Base-by-base conservation (phyloP, 805 yeast genomes). In the Tetrapisispora fleetii region DNA sequence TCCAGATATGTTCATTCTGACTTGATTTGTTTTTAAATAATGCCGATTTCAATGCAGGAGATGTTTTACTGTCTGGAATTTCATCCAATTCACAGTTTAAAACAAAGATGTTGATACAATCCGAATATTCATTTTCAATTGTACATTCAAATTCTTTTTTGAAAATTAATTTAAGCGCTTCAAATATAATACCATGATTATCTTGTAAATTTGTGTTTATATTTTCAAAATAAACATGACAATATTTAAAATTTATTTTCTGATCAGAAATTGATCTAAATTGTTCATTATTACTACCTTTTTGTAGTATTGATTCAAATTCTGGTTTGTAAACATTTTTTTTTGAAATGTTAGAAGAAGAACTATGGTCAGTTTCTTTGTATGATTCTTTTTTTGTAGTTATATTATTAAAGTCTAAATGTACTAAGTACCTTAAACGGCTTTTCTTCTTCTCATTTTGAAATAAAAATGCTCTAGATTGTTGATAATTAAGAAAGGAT, bases 401-500 rank as follows among this genome's bases (percentile, higher is more conserved):
- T 32, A 32, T 6, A 11, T 13, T 13, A 11, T 11, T 14, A 13
- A 14, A 11, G 5, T 45, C 22, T 35, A 14, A 11, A 8, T 19
- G 30, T n/a, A 24, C 14, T 21, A 27, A 14, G 18, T 33, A 28
- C 37, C 21, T 27, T 33, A 36, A 18, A 22, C 38, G 39, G 14
- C 24, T 28, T 22, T 43, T 33, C 40, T 43, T 35, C 17, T 36
- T 43, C 32, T 19, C 16, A 24, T 43, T 35, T 10, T 43, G 39
- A 59, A 66, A 41, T 58, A 56, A 40, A 50, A 57, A 21, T 50
- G 50, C 1, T 54, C 59, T 32, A 55, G 57, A 2, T 58, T 52
- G n/a, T 40, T 61, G 64, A 50, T 56, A 64, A 43, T 63, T 63
- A 13, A 50, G 40, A 3, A 47, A 46, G 8, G 62, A 57, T 45